A percentile compares a stretch with the other conserved stretches of the same genome.
Evolutionary conservation across 345 rosid genomes (phyloP).

Genomic region (Nephelium lappaceum): DNA sequence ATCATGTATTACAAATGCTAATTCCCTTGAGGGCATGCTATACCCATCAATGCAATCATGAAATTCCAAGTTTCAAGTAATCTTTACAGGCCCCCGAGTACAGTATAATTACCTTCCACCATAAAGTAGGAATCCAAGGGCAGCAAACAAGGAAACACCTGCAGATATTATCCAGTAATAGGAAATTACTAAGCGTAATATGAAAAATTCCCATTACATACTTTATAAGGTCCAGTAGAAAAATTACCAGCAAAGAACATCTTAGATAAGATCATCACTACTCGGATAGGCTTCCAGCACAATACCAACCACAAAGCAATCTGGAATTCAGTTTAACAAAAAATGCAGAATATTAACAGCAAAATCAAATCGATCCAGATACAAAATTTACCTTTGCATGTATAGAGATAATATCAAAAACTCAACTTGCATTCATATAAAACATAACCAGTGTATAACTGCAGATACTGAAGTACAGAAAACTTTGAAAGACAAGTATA

Average conservation of each 20-base stretch:
- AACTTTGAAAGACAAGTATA: not conserved
- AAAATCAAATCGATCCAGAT: slow-evolving; percentile 8
- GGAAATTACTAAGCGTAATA: slow-evolving; percentile 16
- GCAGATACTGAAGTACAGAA: not conserved
- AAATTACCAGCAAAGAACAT: slow-evolving; percentile 82
- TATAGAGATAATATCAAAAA: not conserved
- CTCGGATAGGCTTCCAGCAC: slow-evolving; percentile 74
- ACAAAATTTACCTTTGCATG: not conserved
- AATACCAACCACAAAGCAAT: slow-evolving; percentile 77
- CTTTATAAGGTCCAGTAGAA: not conserved
- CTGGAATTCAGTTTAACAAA: slow-evolving; percentile 38
- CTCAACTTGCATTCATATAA: not conserved
- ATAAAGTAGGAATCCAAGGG: slow-evolving; percentile 84
- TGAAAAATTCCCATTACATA: not conserved
- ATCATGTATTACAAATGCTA: not conserved
- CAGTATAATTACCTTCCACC: slow-evolving; percentile 78
- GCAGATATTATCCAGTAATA: slow-evolving; percentile 19
- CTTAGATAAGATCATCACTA: slow-evolving; percentile 63
- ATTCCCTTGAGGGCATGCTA: not conserved
- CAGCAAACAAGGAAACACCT: slow-evolving; percentile 85
- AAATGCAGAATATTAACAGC: slow-evolving; percentile 1
- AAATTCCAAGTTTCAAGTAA: slow-evolving; percentile 15
- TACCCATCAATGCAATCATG: not conserved
- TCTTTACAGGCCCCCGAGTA: slow-evolving; percentile 3
- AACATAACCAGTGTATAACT: not conserved